These are phyloP conservation scores for Litchi chinensis DNA, from an alignment of 345 rosid genomes.

Conservation along the genomic window DNA sequence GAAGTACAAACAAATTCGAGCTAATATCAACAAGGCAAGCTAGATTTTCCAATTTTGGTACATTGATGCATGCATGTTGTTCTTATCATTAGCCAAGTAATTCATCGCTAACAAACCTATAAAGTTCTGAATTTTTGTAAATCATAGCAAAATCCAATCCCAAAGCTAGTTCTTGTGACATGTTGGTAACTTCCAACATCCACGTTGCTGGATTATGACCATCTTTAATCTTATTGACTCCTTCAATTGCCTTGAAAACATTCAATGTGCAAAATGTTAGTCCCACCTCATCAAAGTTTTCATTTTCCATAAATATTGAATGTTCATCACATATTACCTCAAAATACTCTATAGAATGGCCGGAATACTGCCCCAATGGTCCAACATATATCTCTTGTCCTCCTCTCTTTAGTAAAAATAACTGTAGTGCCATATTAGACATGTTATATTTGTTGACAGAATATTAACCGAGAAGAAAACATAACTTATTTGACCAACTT, in stretches of 20 bases:
- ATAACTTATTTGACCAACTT: no score
- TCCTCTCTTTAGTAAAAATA: conserved; percentile 43
- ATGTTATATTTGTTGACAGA: background rate
- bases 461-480: no score
- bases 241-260: conserved; percentile 37
- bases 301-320: background rate
- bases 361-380: conserved; percentile 36
- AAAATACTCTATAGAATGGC: conserved; percentile 36
- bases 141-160: conserved; percentile 45
- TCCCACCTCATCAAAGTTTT: background rate
- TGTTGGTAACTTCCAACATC: conserved; percentile 53
- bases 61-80: background rate
- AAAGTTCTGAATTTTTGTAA: conserved; percentile 43
- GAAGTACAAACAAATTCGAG: background rate
- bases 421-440: conserved; percentile 23
- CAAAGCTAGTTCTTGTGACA: conserved; percentile 36
- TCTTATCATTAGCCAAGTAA: no score
- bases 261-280: no score
- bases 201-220: conserved; percentile 57
- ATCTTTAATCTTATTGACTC: conserved; percentile 40
- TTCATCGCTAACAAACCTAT: conserved; percentile 20
- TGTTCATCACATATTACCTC: conserved; percentile 22
- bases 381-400: conserved; percentile 44
- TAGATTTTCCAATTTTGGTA: no score
- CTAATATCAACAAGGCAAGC: no score